Base-by-base conservation (phyloP, 352 stramenopile genomes). In the Blastocystis hominis region DNA sequence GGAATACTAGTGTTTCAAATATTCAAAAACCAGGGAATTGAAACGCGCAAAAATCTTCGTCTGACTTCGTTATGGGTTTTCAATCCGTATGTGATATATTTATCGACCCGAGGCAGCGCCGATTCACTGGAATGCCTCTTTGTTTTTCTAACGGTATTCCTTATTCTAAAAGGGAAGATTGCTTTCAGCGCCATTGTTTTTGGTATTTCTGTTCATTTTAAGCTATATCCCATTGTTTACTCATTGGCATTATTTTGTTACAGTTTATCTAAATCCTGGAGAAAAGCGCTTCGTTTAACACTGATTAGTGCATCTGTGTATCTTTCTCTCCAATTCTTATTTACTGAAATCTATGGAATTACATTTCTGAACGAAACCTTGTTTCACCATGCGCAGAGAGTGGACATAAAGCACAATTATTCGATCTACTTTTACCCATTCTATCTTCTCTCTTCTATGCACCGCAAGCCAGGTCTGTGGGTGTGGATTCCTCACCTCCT, bases 121-220 rank as follows among this genome's bases (percentile, higher is more conserved):
- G 68, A 78, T 61, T n/a, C 40, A 17, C 17, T 78, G 1, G 42
- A 55, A 7, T 78, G 68, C 47, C 59, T 78, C 9, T 24, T 78
- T n/a, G 10, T 78, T 6, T 78, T 62, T 36, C 20, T 36, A 13
- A 56, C 30, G 24, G 36, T 78, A 34, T 24, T 62, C 20, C 36
- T 56, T 13, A 17, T 78, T n/a, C 38, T 13, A 17, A 30, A 56
- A 42, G 30, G 44, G n/a, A 38, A 42, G 38, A 62, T 78, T 17
- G 20, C 7, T 15, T 34, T 10, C 10, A 36, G 10, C 34, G 68
- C 68, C 17, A 34, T 78, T 24, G 24, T 78, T 1, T 78, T 61
- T 61, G 68, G 68, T 20, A 7, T 78, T 78, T 36, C 68, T 5
- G 9, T 78, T 62, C 68, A 78, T 42, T 78, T 78, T 24, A 56